Evolutionary conservation across 805 yeast genomes (phyloP), one percentile per base, ranked within the genome.

Genomic region (Wickerhamiella azyma): DNA sequence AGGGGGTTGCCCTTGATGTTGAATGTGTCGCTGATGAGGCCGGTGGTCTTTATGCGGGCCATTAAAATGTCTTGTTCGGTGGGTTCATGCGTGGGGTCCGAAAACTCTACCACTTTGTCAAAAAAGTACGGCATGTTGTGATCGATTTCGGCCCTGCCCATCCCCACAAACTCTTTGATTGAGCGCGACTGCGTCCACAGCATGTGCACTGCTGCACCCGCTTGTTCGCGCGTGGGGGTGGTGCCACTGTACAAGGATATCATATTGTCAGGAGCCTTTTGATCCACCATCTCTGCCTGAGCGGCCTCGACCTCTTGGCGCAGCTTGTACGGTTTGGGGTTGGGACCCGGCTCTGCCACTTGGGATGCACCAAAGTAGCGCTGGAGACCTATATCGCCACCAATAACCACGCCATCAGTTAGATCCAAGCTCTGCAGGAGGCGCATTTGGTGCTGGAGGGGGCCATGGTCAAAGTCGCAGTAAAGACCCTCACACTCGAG

Each of bases 21-120:
- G 65, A 92, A 88, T 46, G 70, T 74, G 5, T 92, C 81, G 61
- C 89, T 95, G 1, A 94, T 82, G 45, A 92, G 85, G 2, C 98
- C 98, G 0, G 96, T 88, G 11, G 98, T 89, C 64, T 89, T 88
- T 56, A 92, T 84, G 30, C 98, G 71, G 3, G 96, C 97, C 55
- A 75, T 80, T 53, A 92, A 66, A 46, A 92, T 86, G 62, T 92
- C 98, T 46, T 72, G 76, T 62, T 89, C 85, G 7, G 77, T 64
- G 51, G 95, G 88, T 9, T 72, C 55, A 59, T 85, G 88, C 48
- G 69, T 65, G 0, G 76, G 75, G 47, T 75, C 68, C 1, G 81
- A 76, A 62, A 85, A 80, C 39, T 76, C 74, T 43, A 59, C 59
- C n/a, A 83, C 75, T 53, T 80, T 75, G 33, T 80, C 81, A 59